phyloP scores from a whole-genome alignment of 2,329 filamentous ascomycete species.

The Drechmeria coniospora region DNA sequence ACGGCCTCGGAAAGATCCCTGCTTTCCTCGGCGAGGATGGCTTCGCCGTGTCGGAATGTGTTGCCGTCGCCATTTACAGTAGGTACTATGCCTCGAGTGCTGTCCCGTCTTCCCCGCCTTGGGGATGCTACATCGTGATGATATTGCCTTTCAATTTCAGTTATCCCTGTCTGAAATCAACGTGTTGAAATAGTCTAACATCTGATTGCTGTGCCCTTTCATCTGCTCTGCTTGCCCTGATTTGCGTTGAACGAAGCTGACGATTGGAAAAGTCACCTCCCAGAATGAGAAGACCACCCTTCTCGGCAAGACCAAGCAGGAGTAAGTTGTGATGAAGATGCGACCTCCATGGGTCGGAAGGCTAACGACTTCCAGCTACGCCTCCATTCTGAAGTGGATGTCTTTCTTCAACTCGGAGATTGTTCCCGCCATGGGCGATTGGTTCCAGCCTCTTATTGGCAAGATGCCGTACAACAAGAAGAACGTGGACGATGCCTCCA shows the following conservation, averaged over 20 bases:
- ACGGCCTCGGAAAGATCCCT: slow-evolving; percentile 80
- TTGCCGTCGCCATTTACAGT: slow-evolving; percentile 97
- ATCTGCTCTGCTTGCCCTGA: slow-evolving; percentile 1
- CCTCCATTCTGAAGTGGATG: slow-evolving; percentile 96
- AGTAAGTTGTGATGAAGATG: slow-evolving; percentile 37
- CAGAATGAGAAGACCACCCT: slow-evolving; percentile 99
- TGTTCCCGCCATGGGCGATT: slow-evolving; percentile 54
- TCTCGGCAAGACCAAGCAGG: slow-evolving; percentile 99
- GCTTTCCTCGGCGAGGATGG: slow-evolving; percentile 87
- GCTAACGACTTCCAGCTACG: slow-evolving; percentile 43
- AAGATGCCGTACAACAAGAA: slow-evolving; percentile 93
- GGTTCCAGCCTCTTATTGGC: slow-evolving; percentile 79
- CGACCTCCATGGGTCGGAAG: background rate
- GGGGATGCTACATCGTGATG: slow-evolving; percentile 36
- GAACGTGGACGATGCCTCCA: slow-evolving; percentile 66
- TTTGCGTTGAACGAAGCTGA: slow-evolving; percentile 14
- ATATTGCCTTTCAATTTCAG: slow-evolving; percentile 59
- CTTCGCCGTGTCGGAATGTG: slow-evolving; percentile 74
- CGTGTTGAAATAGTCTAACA: slow-evolving; percentile 86
- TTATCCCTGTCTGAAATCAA: slow-evolving; percentile 97
- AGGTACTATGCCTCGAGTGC: slow-evolving; percentile 25
- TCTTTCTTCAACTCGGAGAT: slow-evolving; percentile 90
- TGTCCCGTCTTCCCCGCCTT: background rate
- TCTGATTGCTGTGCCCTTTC: slow-evolving; percentile 40
- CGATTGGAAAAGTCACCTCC: slow-evolving; percentile 59